Base-by-base conservation (phyloP, 176 grass and related monocot genomes). In the Chloris gayana region DNA sequence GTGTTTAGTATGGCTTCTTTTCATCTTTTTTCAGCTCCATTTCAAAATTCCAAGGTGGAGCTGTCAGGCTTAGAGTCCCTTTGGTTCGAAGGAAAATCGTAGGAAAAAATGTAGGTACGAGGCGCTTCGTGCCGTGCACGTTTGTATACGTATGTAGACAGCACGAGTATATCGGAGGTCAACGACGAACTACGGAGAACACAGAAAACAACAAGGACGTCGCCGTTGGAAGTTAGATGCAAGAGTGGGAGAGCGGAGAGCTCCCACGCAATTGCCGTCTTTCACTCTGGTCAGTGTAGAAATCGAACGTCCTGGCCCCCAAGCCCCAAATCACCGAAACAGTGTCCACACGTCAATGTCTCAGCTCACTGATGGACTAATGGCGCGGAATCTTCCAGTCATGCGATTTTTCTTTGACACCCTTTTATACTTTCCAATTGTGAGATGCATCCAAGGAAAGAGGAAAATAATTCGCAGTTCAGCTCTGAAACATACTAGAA, bases 201-300 rank as follows among this genome's bases (percentile, higher is more conserved):
- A 37, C 31, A 1, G n/a, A 11, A 82, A 64, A 6, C 1, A 41
- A 65, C 80, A n/a, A 30, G 17, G 45, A 6, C 69, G 24, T 66
- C 66, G 11, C 17, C 51, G 15, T 71, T 63, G 17, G 12, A 39
- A 30, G 9, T 62, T 13, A 31, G 47, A 32, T 72, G 45, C 45
- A 21, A 51, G 21, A 56, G 19, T 21, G 32, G 24, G 24, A 45
- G 64, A 17, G 17, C 24, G 41, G 57, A 67, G 76, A 67, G 29
- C 21, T 19, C 67, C 61, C 67, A 73, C 83, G 75, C 75, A 65
- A 79, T 42, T 12, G 57, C n/a, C 42, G n/a, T 38, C 9, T 15
- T 73, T 45, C 0, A 1, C 5, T 22, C 15, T 21, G 33, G 66
- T 53, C 69, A 27, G 29, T 11, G 62, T 11, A 57, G 46, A 73